phyloP scores from a whole-genome alignment of 2,329 filamentous ascomycete genomes.

The Xylariaceae sp. region DNA sequence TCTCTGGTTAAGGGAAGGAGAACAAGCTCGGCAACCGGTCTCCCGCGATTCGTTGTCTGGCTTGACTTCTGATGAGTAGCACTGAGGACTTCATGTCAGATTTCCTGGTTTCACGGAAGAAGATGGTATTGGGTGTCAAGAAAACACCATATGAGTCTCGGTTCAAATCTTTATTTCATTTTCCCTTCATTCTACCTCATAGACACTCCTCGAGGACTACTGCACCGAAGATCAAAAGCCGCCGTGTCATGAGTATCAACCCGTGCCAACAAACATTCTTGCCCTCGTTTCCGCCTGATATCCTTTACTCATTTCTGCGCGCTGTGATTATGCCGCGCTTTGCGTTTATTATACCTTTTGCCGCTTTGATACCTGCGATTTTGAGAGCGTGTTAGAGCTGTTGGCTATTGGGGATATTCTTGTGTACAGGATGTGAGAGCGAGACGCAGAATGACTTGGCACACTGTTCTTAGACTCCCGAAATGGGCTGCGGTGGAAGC shows the following conservation, averaged over 20 bases:
- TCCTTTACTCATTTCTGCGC: neutral
- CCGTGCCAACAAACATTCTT: slow-evolving; percentile 1
- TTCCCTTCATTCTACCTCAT: too few relatives aligned
- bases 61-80: too few relatives aligned
- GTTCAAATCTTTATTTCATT: too few relatives aligned
- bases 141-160: too few relatives aligned
- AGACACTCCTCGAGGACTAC: neutral
- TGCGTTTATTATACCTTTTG: slow-evolving; percentile 13
- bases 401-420: neutral
- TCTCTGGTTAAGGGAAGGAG: too few relatives aligned
- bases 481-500: too few relatives aligned
- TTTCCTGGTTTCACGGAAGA: too few relatives aligned
- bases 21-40: too few relatives aligned
- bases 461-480: too few relatives aligned
- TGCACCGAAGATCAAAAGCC: neutral
- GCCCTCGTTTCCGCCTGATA: neutral
- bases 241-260: neutral
- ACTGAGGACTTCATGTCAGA: too few relatives aligned
- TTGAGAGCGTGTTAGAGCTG: neutral
- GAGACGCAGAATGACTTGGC: neutral
- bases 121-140: too few relatives aligned
- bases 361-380: neutral
- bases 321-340: neutral
- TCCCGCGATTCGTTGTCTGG: too few relatives aligned
- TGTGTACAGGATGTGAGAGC: neutral